Percentiles rank a stretch among this genome's conserved stretches.
Evolutionary conservation across 257 asterid species (phyloP).

Genomic region (Solanum sitiens): DNA sequence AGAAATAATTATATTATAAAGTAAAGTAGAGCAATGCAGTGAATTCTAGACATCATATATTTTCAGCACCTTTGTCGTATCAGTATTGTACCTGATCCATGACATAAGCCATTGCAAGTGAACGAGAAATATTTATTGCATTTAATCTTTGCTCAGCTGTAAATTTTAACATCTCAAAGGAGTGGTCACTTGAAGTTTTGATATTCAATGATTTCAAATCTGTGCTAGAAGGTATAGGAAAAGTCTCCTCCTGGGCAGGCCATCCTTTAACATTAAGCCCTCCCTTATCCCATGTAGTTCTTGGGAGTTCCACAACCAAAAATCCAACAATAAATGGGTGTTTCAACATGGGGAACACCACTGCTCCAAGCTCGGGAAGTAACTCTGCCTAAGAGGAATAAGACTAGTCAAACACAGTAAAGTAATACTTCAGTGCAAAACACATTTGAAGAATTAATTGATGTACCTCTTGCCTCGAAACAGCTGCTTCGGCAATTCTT

Average conservation of each 20-base stretch:
- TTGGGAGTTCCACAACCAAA: conserved; percentile 86
- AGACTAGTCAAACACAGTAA: neutral
- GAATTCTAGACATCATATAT: neutral
- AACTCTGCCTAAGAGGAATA: conserved; percentile 63
- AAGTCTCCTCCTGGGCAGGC: conserved; percentile 30
- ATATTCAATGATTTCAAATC: conserved; percentile 34
- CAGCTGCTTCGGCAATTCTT: conserved; percentile 76
- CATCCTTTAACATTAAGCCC: conserved; percentile 22
- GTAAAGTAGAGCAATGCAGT: neutral
- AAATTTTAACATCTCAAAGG: conserved; percentile 33
- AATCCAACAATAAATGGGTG: conserved; percentile 95
- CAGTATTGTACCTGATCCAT: conserved; percentile 79
- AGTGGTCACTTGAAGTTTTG: conserved; percentile 24
- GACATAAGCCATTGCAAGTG: conserved; percentile 85
- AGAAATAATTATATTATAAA: neutral
- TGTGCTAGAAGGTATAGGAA: conserved; percentile 22
- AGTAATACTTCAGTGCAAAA: conserved; percentile 13
- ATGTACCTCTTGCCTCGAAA: conserved; percentile 57
- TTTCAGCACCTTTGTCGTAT: neutral
- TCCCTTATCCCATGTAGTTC: conserved; percentile 28
- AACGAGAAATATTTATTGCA: conserved; percentile 67
- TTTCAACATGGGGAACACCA: conserved; percentile 84
- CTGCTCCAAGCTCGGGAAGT: conserved; percentile 74
- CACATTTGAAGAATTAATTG: neutral
- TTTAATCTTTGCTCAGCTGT: conserved; percentile 59